These are phyloP conservation scores for Toxoplasma gondii DNA, from an alignment of 169 alveolate genomes.

Conservation along the genomic window DNA sequence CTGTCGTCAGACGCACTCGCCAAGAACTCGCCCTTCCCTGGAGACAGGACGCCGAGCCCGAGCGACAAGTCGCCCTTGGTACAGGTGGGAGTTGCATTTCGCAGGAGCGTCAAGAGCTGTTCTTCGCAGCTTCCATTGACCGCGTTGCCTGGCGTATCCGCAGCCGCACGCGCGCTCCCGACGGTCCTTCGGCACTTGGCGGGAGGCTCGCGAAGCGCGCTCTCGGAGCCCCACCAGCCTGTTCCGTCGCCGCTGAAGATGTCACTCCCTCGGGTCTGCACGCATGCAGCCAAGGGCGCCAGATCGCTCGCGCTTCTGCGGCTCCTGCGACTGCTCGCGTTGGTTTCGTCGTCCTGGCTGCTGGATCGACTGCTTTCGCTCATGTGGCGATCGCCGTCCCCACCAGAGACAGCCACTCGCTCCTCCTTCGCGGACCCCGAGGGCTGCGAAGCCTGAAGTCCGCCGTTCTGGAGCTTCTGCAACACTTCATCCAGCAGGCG, in stretches of 20 bases:
- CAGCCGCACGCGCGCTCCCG: not conserved
- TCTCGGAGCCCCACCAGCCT: not conserved
- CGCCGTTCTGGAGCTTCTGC: constrained; percentile 53
- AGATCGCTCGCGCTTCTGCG: constrained; percentile 3
- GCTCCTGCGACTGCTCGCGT: not conserved
- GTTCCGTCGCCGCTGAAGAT: not conserved
- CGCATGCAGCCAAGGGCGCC: not conserved
- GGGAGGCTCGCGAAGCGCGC: constrained; percentile 16
- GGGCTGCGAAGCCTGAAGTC: not conserved
- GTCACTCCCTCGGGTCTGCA: not conserved
- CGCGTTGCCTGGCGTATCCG: not conserved
- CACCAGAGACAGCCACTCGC: not conserved
- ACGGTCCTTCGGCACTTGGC: not conserved
- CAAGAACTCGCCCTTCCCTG: not conserved
- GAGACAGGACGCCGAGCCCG: not conserved
- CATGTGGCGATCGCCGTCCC: not conserved
- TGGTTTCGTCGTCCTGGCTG: not conserved
- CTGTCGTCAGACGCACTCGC: not conserved
- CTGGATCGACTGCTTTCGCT: constrained; percentile 17
- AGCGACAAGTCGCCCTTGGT: not conserved
- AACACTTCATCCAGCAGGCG: constrained; percentile 50
- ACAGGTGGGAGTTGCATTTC: not conserved
- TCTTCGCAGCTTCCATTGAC: constrained; percentile 1
- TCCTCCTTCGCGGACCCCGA: not conserved
- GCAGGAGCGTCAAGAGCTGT: not conserved